A percentile compares a stretch with the other conserved stretches of the same genome.
Evolutionary conservation across 1,284 basidiomycete species (phyloP).

Genomic region (Pyrrhoderma noxium): DNA sequence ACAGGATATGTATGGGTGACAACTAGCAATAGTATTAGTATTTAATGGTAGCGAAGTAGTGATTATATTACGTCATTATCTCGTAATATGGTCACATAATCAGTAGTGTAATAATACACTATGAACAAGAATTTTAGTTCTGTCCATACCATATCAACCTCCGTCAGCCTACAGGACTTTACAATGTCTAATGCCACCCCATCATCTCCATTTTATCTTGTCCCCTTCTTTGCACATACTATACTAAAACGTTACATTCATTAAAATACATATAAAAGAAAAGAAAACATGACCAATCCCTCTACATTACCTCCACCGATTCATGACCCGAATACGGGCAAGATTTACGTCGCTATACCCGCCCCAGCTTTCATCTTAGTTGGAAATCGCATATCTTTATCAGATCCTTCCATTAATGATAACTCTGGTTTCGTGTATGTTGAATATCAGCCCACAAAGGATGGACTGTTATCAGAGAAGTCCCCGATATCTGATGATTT

Average conservation of each 20-base stretch:
- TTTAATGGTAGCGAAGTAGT: too few species aligned
- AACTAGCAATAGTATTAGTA: too few species aligned
- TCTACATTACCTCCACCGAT: constrained; percentile 15
- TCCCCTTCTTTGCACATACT: background rate
- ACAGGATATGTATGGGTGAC: too few species aligned
- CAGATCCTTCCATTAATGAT: constrained; percentile 1
- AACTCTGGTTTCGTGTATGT: constrained; percentile 13
- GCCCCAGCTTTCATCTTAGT: constrained; percentile 16
- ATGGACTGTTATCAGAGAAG: too few species aligned
- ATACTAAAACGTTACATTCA: constrained; percentile 4
- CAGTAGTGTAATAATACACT: too few species aligned
- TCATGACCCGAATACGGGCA: constrained; percentile 13
- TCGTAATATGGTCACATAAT: too few species aligned
- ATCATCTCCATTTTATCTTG: background rate
- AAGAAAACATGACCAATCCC: background rate
- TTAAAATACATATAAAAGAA: constrained; percentile 11
- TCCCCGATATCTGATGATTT: too few species aligned
- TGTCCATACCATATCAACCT: too few species aligned
- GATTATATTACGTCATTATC: too few species aligned
- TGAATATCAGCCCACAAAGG: constrained; percentile 2
- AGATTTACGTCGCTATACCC: constrained; percentile 16
- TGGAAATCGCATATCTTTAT: background rate
- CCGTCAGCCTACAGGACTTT: background rate
- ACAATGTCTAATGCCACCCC: background rate
- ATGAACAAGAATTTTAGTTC: too few species aligned